phyloP scores from a whole-genome alignment of 768 basidiomycete genomes.

The Podaxis sp. region DNA sequence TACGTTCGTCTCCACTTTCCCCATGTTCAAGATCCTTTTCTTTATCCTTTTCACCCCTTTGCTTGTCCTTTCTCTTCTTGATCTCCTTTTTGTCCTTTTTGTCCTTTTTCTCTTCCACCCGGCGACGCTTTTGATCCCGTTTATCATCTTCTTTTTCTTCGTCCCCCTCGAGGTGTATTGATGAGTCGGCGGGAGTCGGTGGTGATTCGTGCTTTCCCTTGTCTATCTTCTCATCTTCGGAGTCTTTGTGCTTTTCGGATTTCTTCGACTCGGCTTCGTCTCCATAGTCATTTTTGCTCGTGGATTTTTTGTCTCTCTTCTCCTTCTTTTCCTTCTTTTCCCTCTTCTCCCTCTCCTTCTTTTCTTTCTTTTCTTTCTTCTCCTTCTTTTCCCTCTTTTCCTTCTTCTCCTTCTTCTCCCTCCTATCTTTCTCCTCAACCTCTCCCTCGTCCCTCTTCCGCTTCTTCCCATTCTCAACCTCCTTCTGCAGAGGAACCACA shows the following conservation, averaged over 20 bases:
- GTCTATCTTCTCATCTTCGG: conserved; percentile 3
- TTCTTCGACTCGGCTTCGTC: too few species aligned
- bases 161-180: conserved; percentile 17
- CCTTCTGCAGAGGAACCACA: neutral
- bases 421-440: neutral
- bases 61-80: conserved; percentile 22
- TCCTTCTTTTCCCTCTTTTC: conserved; percentile 18
- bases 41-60: conserved; percentile 15
- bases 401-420: conserved; percentile 10
- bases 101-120: conserved; percentile 17
- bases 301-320: neutral
- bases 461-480: conserved; percentile 8
- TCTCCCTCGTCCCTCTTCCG: conserved; percentile 10
- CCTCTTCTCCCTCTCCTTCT: conserved; percentile 21
- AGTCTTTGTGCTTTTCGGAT: neutral
- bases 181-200: neutral
- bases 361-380: conserved; percentile 20
- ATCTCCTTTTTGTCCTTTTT: conserved; percentile 11
- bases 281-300: too few species aligned
- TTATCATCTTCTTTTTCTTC: conserved; percentile 16
- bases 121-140: conserved; percentile 18
- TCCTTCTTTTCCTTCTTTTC: conserved; percentile 7
- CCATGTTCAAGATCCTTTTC: neutral
- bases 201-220: conserved; percentile 11
- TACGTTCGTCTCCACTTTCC: conserved; percentile 11